Conservation (phyloP, 169 alveolate genomes). For the Eimeria falciformis region DNA sequence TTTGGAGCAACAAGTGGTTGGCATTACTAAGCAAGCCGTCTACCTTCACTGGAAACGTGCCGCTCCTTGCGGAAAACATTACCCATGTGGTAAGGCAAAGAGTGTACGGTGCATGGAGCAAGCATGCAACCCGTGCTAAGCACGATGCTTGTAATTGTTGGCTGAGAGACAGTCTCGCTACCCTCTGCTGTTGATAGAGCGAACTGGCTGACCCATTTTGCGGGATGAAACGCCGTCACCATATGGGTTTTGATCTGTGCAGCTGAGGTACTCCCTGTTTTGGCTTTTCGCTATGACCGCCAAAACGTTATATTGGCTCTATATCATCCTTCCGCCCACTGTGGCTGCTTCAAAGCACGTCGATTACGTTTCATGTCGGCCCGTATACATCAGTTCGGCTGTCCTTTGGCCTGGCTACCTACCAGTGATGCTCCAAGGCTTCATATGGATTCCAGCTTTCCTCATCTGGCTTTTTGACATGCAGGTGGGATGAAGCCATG, state of each 20-base stretch:
- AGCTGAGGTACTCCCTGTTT: slow-evolving; percentile 59
- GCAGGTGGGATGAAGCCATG: slow-evolving; percentile 35
- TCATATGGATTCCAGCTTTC: slow-evolving; percentile 70
- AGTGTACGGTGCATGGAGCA: too few relatives aligned
- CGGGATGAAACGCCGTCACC: too few relatives aligned
- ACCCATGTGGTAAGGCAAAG: slow-evolving; percentile 66
- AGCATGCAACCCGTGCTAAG: too few relatives aligned
- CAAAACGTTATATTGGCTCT: slow-evolving; percentile 67
- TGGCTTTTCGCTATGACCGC: slow-evolving; percentile 53
- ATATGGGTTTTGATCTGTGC: background rate
- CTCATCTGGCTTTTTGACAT: slow-evolving; percentile 77
- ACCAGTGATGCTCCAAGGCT: slow-evolving; percentile 40
- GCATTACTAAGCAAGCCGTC: slow-evolving; percentile 60
- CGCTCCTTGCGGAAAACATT: slow-evolving; percentile 68
- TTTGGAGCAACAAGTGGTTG: slow-evolving; percentile 63
- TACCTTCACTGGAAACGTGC: slow-evolving; percentile 73
- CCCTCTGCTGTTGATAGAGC: too few relatives aligned
- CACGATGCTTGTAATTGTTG: too few relatives aligned
- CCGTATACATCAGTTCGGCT: slow-evolving; percentile 36
- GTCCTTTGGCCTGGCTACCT: slow-evolving; percentile 42
- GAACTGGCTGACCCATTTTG: too few relatives aligned
- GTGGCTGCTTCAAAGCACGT: slow-evolving; percentile 70
- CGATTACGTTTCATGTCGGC: slow-evolving; percentile 67
- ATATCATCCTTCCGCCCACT: slow-evolving; percentile 48
- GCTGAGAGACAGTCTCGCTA: too few relatives aligned